Base-by-base conservation (phyloP, 495 filamentous ascomycete species). In the Aspergillus panamensis region DNA sequence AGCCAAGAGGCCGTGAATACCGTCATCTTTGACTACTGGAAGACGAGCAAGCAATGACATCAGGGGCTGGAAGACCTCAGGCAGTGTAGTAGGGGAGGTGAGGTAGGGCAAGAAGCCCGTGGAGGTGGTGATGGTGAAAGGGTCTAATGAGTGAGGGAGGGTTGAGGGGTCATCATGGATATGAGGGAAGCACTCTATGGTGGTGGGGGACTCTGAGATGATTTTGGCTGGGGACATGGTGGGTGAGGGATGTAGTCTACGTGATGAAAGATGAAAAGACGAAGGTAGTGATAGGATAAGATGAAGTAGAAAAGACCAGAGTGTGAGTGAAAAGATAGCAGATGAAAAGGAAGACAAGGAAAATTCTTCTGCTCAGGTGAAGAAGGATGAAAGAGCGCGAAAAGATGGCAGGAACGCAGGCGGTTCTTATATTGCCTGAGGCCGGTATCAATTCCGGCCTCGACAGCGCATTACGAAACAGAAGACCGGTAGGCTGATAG, bases 71-170 rank as follows among this genome's bases (percentile, higher is more conserved):
- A 96, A 96, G 66, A 85, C 86, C 13, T 77, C 50, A 8, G 92
- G 91, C 0, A 79, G 66, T 3, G 58, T 53, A 13, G 67, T 66
- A 45, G 76, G 76, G 42, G 71, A 70, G 42, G 68, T 72, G 30
- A 58, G 61, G 57, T 73, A 73, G n/a, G 76, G 77, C 14, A 78
- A 56, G 69, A 96, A 96, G 51, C 92, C 92, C 40, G 89, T 81
- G 0, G 85, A 83, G 3, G 85, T 91, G 48, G 91, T 93, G 61
- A 95, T 89, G 76, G 92, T 92, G 79, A 96, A 96, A 49, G 90
- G 85, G 53, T 80, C 74, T 32, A 79, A 51, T 59, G 72, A 68
- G 52, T 68, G 69, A 32, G 88, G 87, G 19, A 94, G 77, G 50
- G 74, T 75, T 10, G 70, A 71, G 60, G 85, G 81, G 65, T 84